Percentiles rank a stretch among this genome's conserved stretches.
Evolutionary conservation across 306 rosid species (phyloP).

Genomic region (Ochetophila trinervis): DNA sequence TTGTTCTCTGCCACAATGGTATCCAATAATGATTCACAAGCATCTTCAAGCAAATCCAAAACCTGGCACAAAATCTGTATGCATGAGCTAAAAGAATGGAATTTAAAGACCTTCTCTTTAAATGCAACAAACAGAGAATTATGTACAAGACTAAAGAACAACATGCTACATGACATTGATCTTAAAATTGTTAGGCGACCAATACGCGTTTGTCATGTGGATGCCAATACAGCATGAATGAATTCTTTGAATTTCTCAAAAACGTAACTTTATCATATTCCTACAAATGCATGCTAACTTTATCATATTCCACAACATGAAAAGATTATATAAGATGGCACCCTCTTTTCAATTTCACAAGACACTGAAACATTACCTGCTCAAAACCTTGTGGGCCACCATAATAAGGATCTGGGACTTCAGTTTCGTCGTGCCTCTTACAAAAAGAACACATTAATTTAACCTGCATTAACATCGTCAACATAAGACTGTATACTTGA

Average conservation of each 20-base stretch:
- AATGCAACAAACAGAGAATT: too few species aligned
- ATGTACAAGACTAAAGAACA: too few species aligned
- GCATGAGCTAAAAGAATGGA: neutral
- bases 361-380: constrained; percentile 50
- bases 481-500: neutral
- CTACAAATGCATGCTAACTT: too few species aligned
- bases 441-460: constrained; percentile 91
- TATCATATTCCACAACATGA: too few species aligned
- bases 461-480: constrained; percentile 41
- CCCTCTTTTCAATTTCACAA: neutral
- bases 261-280: too few species aligned
- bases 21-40: constrained; percentile 74
- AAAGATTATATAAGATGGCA: too few species aligned
- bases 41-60: constrained; percentile 94
- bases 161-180: too few species aligned
- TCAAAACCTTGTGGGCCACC: constrained; percentile 91
- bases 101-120: too few species aligned
- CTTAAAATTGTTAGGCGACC: too few species aligned
- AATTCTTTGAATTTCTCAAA: too few species aligned
- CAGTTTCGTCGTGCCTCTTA: constrained; percentile 65
- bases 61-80: constrained; percentile 48
- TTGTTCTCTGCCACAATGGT: constrained; percentile 67
- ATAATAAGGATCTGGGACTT: constrained; percentile 93
- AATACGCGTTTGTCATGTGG: too few species aligned
- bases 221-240: too few species aligned